Conservation (phyloP, 306 rosid species). For the Trifolium subterraneum region DNA sequence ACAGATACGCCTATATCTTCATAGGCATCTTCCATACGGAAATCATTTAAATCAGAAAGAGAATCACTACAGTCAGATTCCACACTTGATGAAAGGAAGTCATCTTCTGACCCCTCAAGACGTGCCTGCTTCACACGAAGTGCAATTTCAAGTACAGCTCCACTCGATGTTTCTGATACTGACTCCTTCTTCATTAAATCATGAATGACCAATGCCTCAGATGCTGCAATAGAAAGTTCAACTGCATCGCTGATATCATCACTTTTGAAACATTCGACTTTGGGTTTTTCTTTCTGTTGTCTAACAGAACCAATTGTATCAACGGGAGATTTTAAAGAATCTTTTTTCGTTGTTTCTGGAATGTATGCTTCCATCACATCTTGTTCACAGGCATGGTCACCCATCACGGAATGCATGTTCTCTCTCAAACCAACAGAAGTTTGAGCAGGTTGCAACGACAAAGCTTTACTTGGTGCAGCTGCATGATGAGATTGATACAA, state of each 20-base stretch:
- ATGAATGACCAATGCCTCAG: constrained; percentile 88
- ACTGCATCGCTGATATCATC: constrained; percentile 62
- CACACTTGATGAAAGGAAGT: constrained; percentile 42
- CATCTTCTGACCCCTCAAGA: constrained; percentile 56
- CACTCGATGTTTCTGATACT: constrained; percentile 48
- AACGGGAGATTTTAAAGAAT: constrained; percentile 41
- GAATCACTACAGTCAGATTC: constrained; percentile 61
- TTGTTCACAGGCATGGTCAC: constrained; percentile 40
- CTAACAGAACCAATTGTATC: constrained; percentile 45
- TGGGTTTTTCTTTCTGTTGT: constrained; percentile 45
- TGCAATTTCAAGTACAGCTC: constrained; percentile 74
- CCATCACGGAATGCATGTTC: constrained; percentile 38
- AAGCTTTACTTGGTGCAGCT: constrained; percentile 43
- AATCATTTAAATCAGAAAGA: constrained; percentile 86
- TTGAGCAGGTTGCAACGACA: constrained; percentile 47
- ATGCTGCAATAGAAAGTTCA: constrained; percentile 81
- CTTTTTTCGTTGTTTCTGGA: constrained; percentile 45
- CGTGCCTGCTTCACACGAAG: constrained; percentile 79
- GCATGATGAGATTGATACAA: constrained; percentile 50
- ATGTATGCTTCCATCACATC: constrained; percentile 38
- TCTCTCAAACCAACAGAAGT: constrained; percentile 45
- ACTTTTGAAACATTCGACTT: constrained; percentile 44
- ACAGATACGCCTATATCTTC: constrained; percentile 74
- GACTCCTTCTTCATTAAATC: constrained; percentile 58
- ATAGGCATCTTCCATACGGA: constrained; percentile 68